Conservation (phyloP, 768 basidiomycete species). For the Suillus placidus region DNA sequence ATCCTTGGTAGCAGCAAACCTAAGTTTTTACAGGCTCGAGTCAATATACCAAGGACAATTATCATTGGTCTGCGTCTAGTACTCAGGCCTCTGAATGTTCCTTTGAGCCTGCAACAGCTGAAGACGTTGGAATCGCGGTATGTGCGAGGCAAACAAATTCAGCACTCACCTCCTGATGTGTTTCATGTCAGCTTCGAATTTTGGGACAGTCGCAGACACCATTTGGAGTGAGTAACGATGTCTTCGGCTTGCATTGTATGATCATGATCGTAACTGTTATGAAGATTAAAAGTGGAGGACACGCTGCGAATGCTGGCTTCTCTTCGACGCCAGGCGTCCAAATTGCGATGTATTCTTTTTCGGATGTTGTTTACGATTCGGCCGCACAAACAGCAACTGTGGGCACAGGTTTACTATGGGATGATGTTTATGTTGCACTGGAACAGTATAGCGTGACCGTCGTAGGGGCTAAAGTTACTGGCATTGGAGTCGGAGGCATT, state of each 20-base stretch:
- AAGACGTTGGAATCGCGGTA: constrained; percentile 52
- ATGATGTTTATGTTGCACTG: constrained; percentile 59
- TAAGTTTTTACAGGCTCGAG: constrained; percentile 5
- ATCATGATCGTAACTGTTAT: background rate
- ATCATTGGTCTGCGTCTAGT: constrained; percentile 53
- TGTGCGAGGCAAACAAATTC: constrained; percentile 13
- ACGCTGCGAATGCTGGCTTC: constrained; percentile 54
- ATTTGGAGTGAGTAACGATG: constrained; percentile 45
- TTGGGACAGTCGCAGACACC: constrained; percentile 44
- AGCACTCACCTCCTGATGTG: background rate
- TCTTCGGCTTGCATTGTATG: background rate
- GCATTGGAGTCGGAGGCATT: constrained; percentile 63
- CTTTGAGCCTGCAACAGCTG: constrained; percentile 52
- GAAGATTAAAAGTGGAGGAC: constrained; percentile 67
- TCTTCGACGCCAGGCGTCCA: constrained; percentile 61
- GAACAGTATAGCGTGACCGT: constrained; percentile 53
- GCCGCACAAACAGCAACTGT: constrained; percentile 40
- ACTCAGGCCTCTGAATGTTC: constrained; percentile 44
- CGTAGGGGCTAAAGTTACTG: constrained; percentile 60
- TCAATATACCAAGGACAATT: constrained; percentile 43
- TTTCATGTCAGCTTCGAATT: constrained; percentile 43
- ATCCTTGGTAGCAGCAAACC: background rate
- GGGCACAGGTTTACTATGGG: constrained; percentile 57
- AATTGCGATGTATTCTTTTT: constrained; percentile 56
- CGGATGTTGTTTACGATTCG: constrained; percentile 40